Percentiles rank a stretch among this genome's conserved stretches.
phyloP scores from a whole-genome alignment of 1,284 basidiomycete genomes.

The Leccinum ambiguum region DNA sequence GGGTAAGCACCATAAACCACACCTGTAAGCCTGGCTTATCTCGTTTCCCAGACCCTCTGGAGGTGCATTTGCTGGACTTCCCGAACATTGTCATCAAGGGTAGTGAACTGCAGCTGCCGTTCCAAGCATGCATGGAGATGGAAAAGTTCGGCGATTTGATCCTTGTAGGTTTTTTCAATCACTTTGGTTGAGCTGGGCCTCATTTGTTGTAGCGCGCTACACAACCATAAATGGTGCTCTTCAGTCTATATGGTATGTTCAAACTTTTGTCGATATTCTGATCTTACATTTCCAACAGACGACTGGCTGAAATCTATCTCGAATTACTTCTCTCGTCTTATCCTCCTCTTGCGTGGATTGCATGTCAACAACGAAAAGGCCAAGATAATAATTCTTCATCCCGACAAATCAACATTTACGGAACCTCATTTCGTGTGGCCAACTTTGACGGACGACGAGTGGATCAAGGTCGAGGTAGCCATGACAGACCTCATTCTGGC shows the following conservation, averaged over 20 bases:
- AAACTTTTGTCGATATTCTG: neutral
- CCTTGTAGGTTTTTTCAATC: slow-evolving; percentile 47
- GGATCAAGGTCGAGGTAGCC: slow-evolving; percentile 99
- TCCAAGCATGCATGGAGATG: slow-evolving; percentile 99
- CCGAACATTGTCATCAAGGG: slow-evolving; percentile 99
- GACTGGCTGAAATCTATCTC: slow-evolving; percentile 99
- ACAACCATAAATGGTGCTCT: slow-evolving; percentile 99
- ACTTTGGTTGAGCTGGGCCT: neutral
- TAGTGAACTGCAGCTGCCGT: slow-evolving; percentile 95
- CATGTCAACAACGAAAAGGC: slow-evolving; percentile 99
- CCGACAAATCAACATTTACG: slow-evolving; percentile 93
- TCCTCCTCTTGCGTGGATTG: slow-evolving; percentile 91
- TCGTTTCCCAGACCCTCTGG: slow-evolving; percentile 74
- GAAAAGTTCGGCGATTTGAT: slow-evolving; percentile 99
- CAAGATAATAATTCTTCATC: slow-evolving; percentile 81
- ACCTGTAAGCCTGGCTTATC: slow-evolving; percentile 1
- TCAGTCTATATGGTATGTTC: slow-evolving; percentile 86
- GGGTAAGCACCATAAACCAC: slow-evolving; percentile 43
- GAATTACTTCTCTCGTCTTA: slow-evolving; percentile 97
- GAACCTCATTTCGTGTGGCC: slow-evolving; percentile 99
- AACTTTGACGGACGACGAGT: slow-evolving; percentile 91
- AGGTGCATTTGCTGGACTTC: slow-evolving; percentile 99
- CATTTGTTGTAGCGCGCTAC: slow-evolving; percentile 69
- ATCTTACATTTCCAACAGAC: slow-evolving; percentile 46
- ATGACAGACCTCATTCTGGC: slow-evolving; percentile 93